These are phyloP conservation scores for Casuarina equisetifolia DNA, from an alignment of 306 rosid genomes.

Conservation along the genomic window DNA sequence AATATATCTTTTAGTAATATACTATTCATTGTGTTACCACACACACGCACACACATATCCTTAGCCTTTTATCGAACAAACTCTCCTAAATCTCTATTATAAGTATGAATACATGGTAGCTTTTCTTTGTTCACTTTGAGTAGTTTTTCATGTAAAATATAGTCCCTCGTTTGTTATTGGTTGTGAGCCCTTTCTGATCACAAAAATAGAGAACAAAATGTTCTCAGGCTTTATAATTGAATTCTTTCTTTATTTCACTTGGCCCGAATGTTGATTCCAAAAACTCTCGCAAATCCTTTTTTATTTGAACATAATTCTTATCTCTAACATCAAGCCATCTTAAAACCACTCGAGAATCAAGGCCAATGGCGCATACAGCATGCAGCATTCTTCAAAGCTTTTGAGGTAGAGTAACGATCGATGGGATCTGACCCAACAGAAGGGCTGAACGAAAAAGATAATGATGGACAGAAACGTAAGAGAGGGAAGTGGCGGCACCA, in stretches of 20 bases:
- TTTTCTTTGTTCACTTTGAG: too few relatives aligned
- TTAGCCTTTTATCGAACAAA: too few relatives aligned
- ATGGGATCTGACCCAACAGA: neutral
- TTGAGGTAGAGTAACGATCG: neutral
- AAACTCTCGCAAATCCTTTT: neutral
- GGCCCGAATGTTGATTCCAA: neutral
- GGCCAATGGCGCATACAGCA: neutral
- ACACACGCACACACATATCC: too few relatives aligned
- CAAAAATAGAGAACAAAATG: too few relatives aligned
- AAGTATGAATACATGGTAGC: too few relatives aligned
- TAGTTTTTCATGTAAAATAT: too few relatives aligned
- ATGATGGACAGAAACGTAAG: neutral
- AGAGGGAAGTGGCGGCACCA: neutral
- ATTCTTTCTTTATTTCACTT: neutral
- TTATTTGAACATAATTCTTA: neutral
- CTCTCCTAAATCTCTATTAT: too few relatives aligned
- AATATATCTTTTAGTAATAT: too few relatives aligned
- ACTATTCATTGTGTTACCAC: too few relatives aligned
- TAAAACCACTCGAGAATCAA: neutral
- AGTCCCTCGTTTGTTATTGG: too few relatives aligned
- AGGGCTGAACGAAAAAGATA: neutral
- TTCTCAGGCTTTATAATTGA: neutral
- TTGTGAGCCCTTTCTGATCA: too few relatives aligned
- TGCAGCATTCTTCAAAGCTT: neutral
- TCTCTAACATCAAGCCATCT: neutral